Evolutionary conservation across 1,284 basidiomycete species (phyloP).

Genomic region (Tetrapyrgos nigripes): DNA sequence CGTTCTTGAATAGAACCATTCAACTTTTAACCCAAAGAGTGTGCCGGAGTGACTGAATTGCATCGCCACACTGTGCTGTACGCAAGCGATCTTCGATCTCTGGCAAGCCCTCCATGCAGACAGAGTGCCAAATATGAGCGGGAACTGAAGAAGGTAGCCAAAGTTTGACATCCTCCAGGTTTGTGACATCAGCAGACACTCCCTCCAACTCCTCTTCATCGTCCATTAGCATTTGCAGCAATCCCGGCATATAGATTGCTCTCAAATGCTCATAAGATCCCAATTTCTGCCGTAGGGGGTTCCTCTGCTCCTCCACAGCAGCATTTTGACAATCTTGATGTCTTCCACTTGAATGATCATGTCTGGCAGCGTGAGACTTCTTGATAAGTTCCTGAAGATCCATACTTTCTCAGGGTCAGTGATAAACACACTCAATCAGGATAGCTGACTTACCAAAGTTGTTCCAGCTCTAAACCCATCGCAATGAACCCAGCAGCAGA

Average conservation of each 20-base stretch:
- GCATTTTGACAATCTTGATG: background rate
- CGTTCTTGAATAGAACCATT: constrained; percentile 14
- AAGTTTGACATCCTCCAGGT: constrained; percentile 19
- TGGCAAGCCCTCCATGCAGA: constrained; percentile 15
- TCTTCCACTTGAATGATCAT: background rate
- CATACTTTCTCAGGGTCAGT: background rate
- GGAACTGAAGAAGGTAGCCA: constrained; percentile 24
- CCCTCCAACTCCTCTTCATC: background rate
- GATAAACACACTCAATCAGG: background rate
- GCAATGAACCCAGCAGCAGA: background rate
- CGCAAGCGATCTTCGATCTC: constrained; percentile 19
- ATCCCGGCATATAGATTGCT: constrained; percentile 18
- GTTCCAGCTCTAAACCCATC: background rate
- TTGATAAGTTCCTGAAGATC: background rate
- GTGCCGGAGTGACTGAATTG: constrained; percentile 18
- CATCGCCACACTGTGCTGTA: constrained; percentile 19
- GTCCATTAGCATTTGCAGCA: constrained; percentile 11
- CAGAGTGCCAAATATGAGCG: background rate
- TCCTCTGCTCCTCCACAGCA: background rate
- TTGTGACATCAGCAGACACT: background rate
- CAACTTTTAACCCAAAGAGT: constrained; percentile 20
- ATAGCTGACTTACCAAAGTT: background rate
- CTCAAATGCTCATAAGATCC: background rate
- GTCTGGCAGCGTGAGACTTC: background rate
- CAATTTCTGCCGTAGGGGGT: background rate